These are phyloP conservation scores for Aspergillus sp. DNA, from an alignment of 2,329 filamentous ascomycete genomes.

Conservation along the genomic window DNA sequence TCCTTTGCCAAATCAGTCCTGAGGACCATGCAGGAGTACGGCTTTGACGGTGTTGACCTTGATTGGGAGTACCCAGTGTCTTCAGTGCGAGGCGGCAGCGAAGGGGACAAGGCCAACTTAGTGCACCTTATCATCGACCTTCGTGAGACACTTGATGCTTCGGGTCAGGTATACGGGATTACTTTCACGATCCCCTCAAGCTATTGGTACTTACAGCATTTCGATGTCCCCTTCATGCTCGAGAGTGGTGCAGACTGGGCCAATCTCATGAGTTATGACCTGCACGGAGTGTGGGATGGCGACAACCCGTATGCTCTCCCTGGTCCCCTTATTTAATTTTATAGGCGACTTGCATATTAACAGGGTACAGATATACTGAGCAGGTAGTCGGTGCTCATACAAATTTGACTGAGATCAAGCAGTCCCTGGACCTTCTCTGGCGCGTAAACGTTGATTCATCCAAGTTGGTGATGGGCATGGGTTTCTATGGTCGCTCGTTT, in stretches of 20 bases:
- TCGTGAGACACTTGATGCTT: conserved; percentile 5
- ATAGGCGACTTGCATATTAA: too few species aligned
- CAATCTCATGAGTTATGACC: conserved; percentile 6
- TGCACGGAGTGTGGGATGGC: conserved; percentile 4
- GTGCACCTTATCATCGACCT: conserved; percentile 7
- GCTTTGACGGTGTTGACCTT: conserved; percentile 4
- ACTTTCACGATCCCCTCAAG: conserved; percentile 3
- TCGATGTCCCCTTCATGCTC: conserved; percentile 1
- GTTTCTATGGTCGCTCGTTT: too few species aligned
- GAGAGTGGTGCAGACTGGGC: neutral
- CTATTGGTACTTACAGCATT: conserved; percentile 5
- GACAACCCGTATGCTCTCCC: neutral
- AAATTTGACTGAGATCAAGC: too few species aligned
- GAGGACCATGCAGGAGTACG: neutral
- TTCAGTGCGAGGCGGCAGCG: conserved; percentile 8
- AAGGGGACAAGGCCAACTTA: conserved; percentile 11
- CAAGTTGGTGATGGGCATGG: too few species aligned
- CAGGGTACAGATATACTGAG: too few species aligned
- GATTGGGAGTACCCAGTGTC: conserved; percentile 13
- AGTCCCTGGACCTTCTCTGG: too few species aligned
- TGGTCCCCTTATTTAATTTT: too few species aligned
- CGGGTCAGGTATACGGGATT: neutral
- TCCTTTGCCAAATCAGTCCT: neutral
- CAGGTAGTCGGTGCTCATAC: too few species aligned
- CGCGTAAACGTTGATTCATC: too few species aligned